phyloP scores from a whole-genome alignment of 768 basidiomycete genomes.

The Lactifluus echinatus region DNA sequence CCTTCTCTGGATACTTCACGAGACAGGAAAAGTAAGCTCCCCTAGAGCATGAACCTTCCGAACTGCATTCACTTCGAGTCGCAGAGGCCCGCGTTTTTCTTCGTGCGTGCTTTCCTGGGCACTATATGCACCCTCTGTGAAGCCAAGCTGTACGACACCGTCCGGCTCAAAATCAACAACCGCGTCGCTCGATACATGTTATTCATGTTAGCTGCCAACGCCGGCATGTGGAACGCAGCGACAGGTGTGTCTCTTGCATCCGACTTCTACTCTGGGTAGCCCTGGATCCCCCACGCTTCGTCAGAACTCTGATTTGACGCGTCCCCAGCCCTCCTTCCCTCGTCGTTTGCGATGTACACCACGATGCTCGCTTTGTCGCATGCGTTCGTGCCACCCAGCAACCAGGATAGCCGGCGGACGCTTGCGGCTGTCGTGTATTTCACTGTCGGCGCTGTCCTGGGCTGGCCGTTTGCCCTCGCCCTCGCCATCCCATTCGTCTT shows the following conservation, averaged over 20 bases:
- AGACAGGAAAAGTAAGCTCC: conserved; percentile 63
- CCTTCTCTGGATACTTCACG: conserved; percentile 38
- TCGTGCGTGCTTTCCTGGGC: conserved; percentile 72
- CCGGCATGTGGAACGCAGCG: conserved; percentile 94
- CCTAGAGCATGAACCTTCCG: neutral
- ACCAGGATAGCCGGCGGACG: conserved; percentile 45
- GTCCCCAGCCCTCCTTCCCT: conserved; percentile 78
- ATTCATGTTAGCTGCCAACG: conserved; percentile 74
- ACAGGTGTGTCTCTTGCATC: conserved; percentile 44
- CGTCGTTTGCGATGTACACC: conserved; percentile 91
- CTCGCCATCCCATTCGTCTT: conserved; percentile 82
- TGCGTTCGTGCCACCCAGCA: conserved; percentile 49
- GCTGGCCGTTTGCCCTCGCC: conserved; percentile 94
- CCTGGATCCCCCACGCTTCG: neutral
- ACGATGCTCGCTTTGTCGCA: conserved; percentile 71
- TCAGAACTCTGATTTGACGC: conserved; percentile 14
- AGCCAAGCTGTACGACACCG: conserved; percentile 70
- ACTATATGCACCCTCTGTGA: conserved; percentile 69
- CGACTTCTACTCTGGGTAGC: neutral
- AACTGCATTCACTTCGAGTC: conserved; percentile 12
- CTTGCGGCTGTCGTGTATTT: conserved; percentile 60
- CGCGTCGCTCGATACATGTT: conserved; percentile 90
- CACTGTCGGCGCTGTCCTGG: conserved; percentile 78
- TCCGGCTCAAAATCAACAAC: conserved; percentile 77
- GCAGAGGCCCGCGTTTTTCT: conserved; percentile 85